Evolutionary conservation across 2,329 filamentous ascomycete species (phyloP), one percentile per base, ranked within the genome.

Genomic region (Monilinia vaccinii-corymbosi): DNA sequence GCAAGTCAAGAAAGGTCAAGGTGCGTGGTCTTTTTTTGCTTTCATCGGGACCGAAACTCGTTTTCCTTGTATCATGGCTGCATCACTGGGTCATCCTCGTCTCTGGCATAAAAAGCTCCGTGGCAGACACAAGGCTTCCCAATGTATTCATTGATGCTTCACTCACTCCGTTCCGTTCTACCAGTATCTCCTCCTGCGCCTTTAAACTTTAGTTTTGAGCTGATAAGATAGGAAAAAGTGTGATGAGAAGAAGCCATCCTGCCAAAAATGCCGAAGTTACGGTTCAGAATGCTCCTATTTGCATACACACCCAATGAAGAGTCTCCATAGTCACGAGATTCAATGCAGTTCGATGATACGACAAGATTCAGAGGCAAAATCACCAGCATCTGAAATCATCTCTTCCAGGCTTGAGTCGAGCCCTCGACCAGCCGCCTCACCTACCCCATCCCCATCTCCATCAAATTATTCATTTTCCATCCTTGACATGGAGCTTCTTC

Each of bases 401-500:
- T 42, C 56, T 34, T 44, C 48, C 34, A 52, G 23, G 42, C 36
- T 58, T 52, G 56, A 58, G 31, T 42, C 18, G 40, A 58, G 56
- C 4, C 50, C 50, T 34, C 11, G 40, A 11, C 40, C 40, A 3
- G 40, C n/a, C 13, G 25, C 58, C 45, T 61, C 60, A 32, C 44
- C 57, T 42, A 25, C 42, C 38, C 28, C 50, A 42, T 58, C 50
- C 40, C 45, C 52, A 40, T 13, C 42, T 10, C 25, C 18, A 10
- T 25, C 50, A 16, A 32, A 18, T 28, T 58, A 32, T 36, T 40
- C 56, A 8, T 70, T 68, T 50, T 65, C 64, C 32, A 66, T 74
- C n/a, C 65, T 73, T n/a, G 75, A 74, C 38, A 67, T 78, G 10
- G 77, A 78, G 59, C 64, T 79, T 25, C 70, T 75, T 47, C 74